phyloP scores from a whole-genome alignment of 2,329 filamentous ascomycete species.

The Trichoderma pleuroti region DNA sequence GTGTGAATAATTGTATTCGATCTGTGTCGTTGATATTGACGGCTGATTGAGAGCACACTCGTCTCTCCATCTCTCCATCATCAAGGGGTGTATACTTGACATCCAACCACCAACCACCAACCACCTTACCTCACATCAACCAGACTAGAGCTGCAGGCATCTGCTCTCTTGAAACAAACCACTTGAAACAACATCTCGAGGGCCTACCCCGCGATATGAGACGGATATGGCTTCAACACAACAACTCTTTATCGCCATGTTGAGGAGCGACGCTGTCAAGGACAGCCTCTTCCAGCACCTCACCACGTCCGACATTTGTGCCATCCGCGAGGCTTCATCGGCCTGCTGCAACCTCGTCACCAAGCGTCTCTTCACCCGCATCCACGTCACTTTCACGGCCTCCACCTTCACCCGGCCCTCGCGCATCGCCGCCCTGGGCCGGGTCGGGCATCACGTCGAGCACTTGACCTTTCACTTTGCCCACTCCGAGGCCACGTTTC shows the following conservation, averaged over 20 bases:
- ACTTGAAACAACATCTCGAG: not conserved
- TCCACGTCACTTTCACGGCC: constrained; percentile 67
- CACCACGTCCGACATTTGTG: constrained; percentile 51
- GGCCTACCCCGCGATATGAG: constrained; percentile 41
- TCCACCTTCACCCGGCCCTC: constrained; percentile 72
- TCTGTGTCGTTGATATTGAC: not conserved
- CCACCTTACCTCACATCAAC: not conserved
- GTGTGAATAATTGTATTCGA: not conserved
- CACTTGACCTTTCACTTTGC: constrained; percentile 74
- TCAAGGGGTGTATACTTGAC: not conserved
- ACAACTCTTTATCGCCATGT: constrained; percentile 52
- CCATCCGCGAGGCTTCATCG: constrained; percentile 63
- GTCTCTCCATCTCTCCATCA: not conserved
- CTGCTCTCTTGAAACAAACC: not conserved
- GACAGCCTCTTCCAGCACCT: constrained; percentile 49
- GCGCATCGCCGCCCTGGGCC: constrained; percentile 68
- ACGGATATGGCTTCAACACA: constrained; percentile 50
- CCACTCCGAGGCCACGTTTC: constrained; percentile 73
- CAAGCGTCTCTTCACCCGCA: constrained; percentile 64
- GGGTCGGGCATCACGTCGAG: constrained; percentile 75
- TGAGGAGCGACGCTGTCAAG: constrained; percentile 50
- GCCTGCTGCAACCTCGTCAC: constrained; percentile 69
- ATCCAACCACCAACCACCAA: not conserved
- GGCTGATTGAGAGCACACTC: not conserved
- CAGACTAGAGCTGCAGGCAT: not conserved